phyloP scores from a whole-genome alignment of 23 red algal genomes.

The Chondrus crispus region DNA sequence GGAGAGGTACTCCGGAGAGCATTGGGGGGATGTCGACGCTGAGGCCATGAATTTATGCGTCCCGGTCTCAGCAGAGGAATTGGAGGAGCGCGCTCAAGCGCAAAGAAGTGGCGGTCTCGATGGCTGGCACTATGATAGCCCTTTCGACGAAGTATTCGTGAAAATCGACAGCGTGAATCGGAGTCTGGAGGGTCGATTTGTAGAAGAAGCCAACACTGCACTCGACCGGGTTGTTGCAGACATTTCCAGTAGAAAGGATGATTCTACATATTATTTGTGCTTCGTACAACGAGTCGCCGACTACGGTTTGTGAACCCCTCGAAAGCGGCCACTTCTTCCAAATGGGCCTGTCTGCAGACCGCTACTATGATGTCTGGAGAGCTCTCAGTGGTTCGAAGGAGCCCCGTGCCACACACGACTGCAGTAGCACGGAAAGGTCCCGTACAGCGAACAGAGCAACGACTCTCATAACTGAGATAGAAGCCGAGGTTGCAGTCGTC shows the following conservation, averaged over 20 bases:
- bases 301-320: not conserved
- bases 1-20: too few species aligned
- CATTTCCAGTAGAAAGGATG: not conserved
- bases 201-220: too few species aligned
- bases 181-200: too few species aligned
- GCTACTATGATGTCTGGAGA: constrained; percentile 6
- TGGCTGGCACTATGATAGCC: not conserved
- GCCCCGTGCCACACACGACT: not conserved
- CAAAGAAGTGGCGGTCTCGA: not conserved
- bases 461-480: not conserved
- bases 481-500: not conserved
- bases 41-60: not conserved
- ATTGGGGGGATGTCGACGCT: too few species aligned
- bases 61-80: not conserved
- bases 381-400: not conserved
- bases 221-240: too few species aligned
- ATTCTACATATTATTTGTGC: constrained; percentile 17
- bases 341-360: not conserved
- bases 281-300: not conserved
- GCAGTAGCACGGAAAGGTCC: not conserved
- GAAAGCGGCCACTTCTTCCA: not conserved
- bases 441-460: not conserved
- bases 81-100: not conserved
- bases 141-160: not conserved
- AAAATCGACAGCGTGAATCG: not conserved